phyloP scores from a whole-genome alignment of 1,284 basidiomycete genomes.

The Sporisorium exsertum region DNA sequence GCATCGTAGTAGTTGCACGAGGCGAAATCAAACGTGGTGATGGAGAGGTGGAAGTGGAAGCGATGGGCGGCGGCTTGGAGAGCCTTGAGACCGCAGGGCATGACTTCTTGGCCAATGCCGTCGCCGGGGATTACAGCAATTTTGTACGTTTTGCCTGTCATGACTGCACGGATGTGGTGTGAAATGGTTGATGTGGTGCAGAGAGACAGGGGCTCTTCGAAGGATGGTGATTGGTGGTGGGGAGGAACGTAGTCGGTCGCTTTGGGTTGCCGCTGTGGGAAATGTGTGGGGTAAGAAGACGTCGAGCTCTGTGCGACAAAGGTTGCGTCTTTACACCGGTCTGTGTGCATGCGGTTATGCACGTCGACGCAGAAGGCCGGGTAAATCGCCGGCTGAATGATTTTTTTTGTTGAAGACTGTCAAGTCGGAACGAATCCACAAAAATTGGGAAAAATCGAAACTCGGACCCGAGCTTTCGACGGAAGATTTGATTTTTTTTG shows the following conservation, averaged over 20 bases:
- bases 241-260: background rate
- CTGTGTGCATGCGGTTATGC: background rate
- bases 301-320: background rate
- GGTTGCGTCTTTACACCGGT: slow-evolving; percentile 1
- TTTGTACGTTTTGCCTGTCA: slow-evolving; percentile 66
- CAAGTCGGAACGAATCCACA: background rate
- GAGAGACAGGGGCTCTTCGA: too few species aligned
- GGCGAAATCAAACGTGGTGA: slow-evolving; percentile 70
- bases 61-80: slow-evolving; percentile 63
- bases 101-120: slow-evolving; percentile 74
- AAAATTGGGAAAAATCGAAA: background rate
- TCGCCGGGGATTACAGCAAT: slow-evolving; percentile 75
- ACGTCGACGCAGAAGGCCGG: background rate
- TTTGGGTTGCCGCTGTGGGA: background rate
- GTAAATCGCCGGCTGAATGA: slow-evolving; percentile 9
- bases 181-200: background rate
- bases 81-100: slow-evolving; percentile 33
- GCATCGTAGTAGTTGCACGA: slow-evolving; percentile 69
- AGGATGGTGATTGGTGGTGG: too few species aligned
- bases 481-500: slow-evolving; percentile 35
- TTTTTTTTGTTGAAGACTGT: slow-evolving; percentile 10
- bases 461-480: slow-evolving; percentile 24
- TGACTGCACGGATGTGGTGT: background rate
- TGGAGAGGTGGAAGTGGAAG: slow-evolving; percentile 69
- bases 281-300: slow-evolving; percentile 3